These are phyloP conservation scores for Alternaria sp. DNA, from an alignment of 2,329 filamentous ascomycete species.

Conservation along the genomic window DNA sequence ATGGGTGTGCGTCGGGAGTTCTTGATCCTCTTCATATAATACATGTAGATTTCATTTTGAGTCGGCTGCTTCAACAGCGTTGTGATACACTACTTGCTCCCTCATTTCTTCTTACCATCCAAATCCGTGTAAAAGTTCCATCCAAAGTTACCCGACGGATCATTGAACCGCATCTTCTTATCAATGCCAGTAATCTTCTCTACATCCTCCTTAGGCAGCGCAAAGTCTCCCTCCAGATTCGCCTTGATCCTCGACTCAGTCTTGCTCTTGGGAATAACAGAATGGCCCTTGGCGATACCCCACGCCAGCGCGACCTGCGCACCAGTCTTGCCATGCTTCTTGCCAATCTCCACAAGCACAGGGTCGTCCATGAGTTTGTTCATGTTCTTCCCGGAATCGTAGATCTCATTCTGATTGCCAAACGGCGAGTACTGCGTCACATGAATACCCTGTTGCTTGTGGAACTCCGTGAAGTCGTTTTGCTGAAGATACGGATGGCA, in stretches of 20 bases:
- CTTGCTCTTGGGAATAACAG: slow-evolving; percentile 45
- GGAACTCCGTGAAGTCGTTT: slow-evolving; percentile 30
- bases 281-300: slow-evolving; percentile 70
- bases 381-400: slow-evolving; percentile 37
- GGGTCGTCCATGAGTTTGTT: slow-evolving; percentile 52
- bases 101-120: slow-evolving; percentile 54
- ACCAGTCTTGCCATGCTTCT: slow-evolving; percentile 70
- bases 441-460: slow-evolving; percentile 40
- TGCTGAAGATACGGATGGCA: slow-evolving; percentile 42
- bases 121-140: slow-evolving; percentile 65
- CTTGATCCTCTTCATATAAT: neutral
- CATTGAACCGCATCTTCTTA: slow-evolving; percentile 68
- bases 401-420: slow-evolving; percentile 44
- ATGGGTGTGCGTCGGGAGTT: neutral
- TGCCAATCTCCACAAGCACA: slow-evolving; percentile 71
- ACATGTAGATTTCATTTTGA: neutral
- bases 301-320: slow-evolving; percentile 87
- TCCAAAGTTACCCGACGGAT: slow-evolving; percentile 62
- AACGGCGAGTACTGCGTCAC: slow-evolving; percentile 44
- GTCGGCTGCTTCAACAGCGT: neutral
- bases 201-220: slow-evolving; percentile 73
- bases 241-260: slow-evolving; percentile 37
- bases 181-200: slow-evolving; percentile 65
- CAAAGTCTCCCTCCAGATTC: slow-evolving; percentile 66
- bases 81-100: neutral